Evolutionary conservation across 1,139 yeast genomes (phyloP), one percentile per base, ranked within the genome.

Genomic region (Protomyces pachydermus): DNA sequence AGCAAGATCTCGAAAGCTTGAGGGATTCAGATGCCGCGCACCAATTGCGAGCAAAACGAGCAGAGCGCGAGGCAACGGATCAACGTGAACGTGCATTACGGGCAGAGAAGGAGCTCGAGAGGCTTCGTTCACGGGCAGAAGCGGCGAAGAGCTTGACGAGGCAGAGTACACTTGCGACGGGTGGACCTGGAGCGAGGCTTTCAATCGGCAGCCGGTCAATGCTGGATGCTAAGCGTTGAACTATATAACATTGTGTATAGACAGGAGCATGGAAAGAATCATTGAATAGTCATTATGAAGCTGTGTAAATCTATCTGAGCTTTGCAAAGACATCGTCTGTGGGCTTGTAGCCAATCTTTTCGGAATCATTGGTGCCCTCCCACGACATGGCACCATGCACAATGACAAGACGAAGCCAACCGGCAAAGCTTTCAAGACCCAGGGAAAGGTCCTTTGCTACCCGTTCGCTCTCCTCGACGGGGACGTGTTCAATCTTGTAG

Each of bases 1-100:
- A 77, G 60, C 72, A 71, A 14, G 76, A 76, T 8, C 71, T 82
- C 35, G 78, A 77, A 42, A 69, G 72, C 18, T 71, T 81, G 67
- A 50, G 57, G 10, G 61, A 46, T 28, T 28, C 46, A 23, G 64
- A 60, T 12, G 58, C 58, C 23, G 57, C 61, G 25, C 52, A 32
- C 23, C 53, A 48, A 37, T 20, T 64, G 45, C 23, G 60, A 38
- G 64, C 64, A 2, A 46, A 53, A 23, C 25, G 58, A 16, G 64
- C 58, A 10, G 64, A 60, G 38, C 54, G 64, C 35, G 64, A 60
- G 34, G 54, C 51, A 12, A 28, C 54, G 20, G 64, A 60, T 46
- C 64, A 60, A 51, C 64, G 58, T 18, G 64, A 60, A 28, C 42
- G 64, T 23, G 58, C 58, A 3, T 34, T 60, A 8, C 58, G 64